Evolutionary conservation across 306 rosid genomes (phyloP).

Genomic region (Bauhinia variegata): DNA sequence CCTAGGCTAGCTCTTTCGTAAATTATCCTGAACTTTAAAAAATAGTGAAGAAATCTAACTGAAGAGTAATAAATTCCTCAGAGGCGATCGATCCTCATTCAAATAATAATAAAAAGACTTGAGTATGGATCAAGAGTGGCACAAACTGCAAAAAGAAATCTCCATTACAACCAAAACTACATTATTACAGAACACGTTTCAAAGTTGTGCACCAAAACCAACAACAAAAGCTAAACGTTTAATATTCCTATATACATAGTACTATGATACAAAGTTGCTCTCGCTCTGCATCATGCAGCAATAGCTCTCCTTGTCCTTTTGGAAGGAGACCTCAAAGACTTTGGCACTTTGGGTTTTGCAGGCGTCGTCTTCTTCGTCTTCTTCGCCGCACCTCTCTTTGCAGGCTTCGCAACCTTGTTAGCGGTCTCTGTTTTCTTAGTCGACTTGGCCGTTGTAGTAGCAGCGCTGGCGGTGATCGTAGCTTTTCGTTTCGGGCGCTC

Average conservation of each 20-base stretch:
- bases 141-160: too few relatives aligned
- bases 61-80: too few relatives aligned
- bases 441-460: slow-evolving; percentile 32
- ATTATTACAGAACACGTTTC: too few relatives aligned
- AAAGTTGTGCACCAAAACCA: too few relatives aligned
- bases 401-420: slow-evolving; percentile 8
- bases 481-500: slow-evolving; percentile 27
- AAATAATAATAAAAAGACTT: too few relatives aligned
- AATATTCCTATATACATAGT: slow-evolving; percentile 7
- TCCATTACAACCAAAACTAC: too few relatives aligned
- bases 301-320: slow-evolving; percentile 60
- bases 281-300: slow-evolving; percentile 16
- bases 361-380: slow-evolving; percentile 55
- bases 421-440: slow-evolving; percentile 35
- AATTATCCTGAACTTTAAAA: too few relatives aligned
- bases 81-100: too few relatives aligned
- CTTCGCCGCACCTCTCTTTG: slow-evolving; percentile 36
- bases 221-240: too few relatives aligned
- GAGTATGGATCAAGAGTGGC: too few relatives aligned
- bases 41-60: too few relatives aligned
- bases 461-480: neutral
- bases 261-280: neutral
- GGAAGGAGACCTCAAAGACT: slow-evolving; percentile 60
- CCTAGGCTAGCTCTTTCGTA: too few relatives aligned
- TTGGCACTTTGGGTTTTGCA: slow-evolving; percentile 79